Base-by-base conservation (phyloP, 805 yeast species). In the Saturnispora dispora region DNA sequence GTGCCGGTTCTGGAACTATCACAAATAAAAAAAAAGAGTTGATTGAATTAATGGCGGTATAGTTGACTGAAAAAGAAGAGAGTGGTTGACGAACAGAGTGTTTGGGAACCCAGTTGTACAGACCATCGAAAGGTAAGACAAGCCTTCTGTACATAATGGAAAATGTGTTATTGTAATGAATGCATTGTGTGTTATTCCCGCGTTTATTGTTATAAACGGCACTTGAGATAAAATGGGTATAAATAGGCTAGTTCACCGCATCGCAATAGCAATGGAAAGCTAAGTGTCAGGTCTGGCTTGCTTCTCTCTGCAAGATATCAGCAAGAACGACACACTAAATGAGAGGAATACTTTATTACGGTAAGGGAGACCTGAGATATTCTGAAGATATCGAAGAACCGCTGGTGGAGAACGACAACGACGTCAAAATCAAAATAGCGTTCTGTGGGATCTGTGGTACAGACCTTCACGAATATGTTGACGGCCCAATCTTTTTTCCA, bases 381-480 rank as follows among this genome's bases (percentile, higher is more conserved):
- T 66, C 75, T 1, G 66, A 63, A 28, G 58, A 55, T 13, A 58
- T 64, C n/a, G 51, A 51, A 20, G 63, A 58, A 45, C 67, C 68
- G 4, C 47, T 55, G 27, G 57, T 64, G 40, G 52, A 52, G 22
- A 58, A 60, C 30, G 51, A 55, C 0, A 63, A 61, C 49, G 70
- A 66, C 51, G 64, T 68, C 23, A 61, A 63, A 39, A 52, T 69
- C 35, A 59, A 67, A 47, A 57, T 67, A 33, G 67, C 63, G 4
- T 77, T 70, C 61, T 78, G 84, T 59, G 86, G 86, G 5, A 79
- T 81, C 42, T 81, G 86, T 58, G 85, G 85, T 27, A 72, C 82
- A 1, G 85, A 80, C 60, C 64, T 80, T 41, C 82, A 79, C 57
- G 81, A 82, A 62, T 80, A 70, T 56, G 57, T 67, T 27, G 79